Conservation (phyloP, 805 yeast species). For the Teunomyces pallodes region DNA sequence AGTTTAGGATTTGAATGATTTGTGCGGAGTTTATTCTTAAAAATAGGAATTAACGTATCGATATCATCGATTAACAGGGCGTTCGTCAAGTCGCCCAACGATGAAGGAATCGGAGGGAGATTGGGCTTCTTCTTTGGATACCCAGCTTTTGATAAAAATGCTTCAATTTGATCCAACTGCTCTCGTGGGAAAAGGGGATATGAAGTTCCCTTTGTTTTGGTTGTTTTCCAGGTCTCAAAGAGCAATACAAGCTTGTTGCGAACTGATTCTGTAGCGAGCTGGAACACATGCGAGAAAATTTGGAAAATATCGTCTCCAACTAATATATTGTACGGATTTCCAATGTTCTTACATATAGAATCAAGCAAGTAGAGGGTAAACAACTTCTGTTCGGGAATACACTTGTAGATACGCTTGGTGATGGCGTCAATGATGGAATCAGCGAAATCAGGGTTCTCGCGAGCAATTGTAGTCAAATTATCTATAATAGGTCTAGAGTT, state of each 20-base stretch:
- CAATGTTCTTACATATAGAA: conserved; percentile 87
- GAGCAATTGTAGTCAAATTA: conserved; percentile 79
- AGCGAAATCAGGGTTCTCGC: conserved; percentile 77
- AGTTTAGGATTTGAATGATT: conserved; percentile 40
- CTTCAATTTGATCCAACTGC: conserved; percentile 69
- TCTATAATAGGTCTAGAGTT: conserved; percentile 90
- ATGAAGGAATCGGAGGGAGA: conserved; percentile 6
- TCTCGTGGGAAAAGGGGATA: conserved; percentile 69
- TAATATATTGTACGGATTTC: conserved; percentile 81
- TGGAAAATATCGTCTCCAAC: conserved; percentile 69
- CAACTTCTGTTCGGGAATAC: conserved; percentile 81
- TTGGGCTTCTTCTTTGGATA: conserved; percentile 13
- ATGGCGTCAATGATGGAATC: conserved; percentile 74
- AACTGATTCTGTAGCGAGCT: conserved; percentile 72
- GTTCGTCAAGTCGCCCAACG: conserved; percentile 16
- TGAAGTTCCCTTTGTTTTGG: conserved; percentile 57
- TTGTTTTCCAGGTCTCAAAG: conserved; percentile 84
- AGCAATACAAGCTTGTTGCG: conserved; percentile 69
- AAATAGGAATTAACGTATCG: conserved; percentile 39
- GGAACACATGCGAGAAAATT: conserved; percentile 72
- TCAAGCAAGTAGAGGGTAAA: conserved; percentile 83
- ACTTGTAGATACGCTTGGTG: conserved; percentile 66
- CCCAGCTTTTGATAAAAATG: conserved; percentile 50
- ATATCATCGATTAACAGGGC: conserved; percentile 30
- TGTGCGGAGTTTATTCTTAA: conserved; percentile 35